These are phyloP conservation scores for Dendrobium catenatum DNA, from an alignment of 106 monocot species.

Conservation along the genomic window DNA sequence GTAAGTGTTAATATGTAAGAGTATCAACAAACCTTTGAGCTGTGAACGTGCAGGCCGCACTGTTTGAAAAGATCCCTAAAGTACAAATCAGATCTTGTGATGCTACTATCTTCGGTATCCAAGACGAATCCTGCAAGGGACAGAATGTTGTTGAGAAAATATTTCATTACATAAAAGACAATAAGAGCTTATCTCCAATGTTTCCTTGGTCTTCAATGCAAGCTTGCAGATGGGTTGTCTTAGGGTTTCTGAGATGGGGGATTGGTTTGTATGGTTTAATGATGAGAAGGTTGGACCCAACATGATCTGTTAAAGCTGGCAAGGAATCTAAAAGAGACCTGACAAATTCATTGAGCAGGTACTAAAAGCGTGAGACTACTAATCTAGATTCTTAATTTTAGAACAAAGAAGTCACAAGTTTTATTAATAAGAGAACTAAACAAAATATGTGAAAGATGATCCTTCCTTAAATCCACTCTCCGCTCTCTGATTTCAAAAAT, in stretches of 20 bases:
- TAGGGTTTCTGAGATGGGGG: not conserved
- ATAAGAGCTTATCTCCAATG: not conserved
- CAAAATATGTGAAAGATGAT: too few relatives aligned
- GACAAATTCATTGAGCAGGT: too few relatives aligned
- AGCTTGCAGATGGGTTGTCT: not conserved
- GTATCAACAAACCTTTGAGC: slow-evolving; percentile 40
- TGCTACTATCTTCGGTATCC: slow-evolving; percentile 85
- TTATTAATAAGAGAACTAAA: too few relatives aligned
- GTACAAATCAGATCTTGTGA: slow-evolving; percentile 86
- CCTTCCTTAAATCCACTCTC: too few relatives aligned
- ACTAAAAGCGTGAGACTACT: too few relatives aligned
- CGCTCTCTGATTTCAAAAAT: too few relatives aligned
- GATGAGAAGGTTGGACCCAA: not conserved
- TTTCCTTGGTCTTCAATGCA: not conserved
- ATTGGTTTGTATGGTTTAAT: not conserved
- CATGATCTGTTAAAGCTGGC: not conserved
- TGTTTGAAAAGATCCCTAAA: slow-evolving; percentile 76
- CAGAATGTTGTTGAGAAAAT: not conserved
- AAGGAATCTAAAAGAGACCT: too few relatives aligned
- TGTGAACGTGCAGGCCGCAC: slow-evolving; percentile 68
- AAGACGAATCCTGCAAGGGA: slow-evolving; percentile 72
- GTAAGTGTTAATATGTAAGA: not conserved
- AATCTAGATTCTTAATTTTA: too few relatives aligned
- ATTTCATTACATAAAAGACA: not conserved
- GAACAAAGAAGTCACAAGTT: too few relatives aligned